phyloP scores from a whole-genome alignment of 192 early-diverging fungal genomes.

The Coemansia sp. region DNA sequence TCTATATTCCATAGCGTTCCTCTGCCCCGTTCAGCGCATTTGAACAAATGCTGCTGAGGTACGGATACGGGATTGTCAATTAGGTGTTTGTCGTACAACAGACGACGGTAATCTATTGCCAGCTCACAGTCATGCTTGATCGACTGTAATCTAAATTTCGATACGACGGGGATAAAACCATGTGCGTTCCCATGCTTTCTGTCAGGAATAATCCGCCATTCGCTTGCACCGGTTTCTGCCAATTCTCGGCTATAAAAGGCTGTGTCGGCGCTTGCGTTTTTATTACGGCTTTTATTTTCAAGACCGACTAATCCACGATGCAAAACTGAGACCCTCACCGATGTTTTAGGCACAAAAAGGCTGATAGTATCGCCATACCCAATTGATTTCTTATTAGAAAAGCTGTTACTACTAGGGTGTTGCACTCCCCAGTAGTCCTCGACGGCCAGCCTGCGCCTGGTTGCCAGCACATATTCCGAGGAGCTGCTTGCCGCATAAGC shows the following conservation, averaged over 20 bases:
- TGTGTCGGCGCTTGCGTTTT: no score
- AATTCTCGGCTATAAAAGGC: no score
- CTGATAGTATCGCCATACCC: conserved; percentile 16
- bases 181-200: neutral
- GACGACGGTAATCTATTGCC: conserved; percentile 13
- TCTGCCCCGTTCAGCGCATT: conserved; percentile 32
- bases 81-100: neutral
- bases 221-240: no score
- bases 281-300: no score
- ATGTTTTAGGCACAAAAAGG: no score
- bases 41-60: conserved; percentile 50
- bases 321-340: no score
- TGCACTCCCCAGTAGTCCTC: conserved; percentile 77
- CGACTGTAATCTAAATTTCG: conserved; percentile 75
- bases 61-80: neutral
- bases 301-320: no score
- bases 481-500: conserved; percentile 67
- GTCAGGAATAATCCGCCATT: conserved; percentile 13
- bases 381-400: conserved; percentile 30
- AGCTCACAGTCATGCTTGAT: conserved; percentile 63
- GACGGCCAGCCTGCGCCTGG: conserved; percentile 80
- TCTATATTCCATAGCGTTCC: conserved; percentile 90
- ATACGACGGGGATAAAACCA: conserved; percentile 59
- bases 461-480: conserved; percentile 70
- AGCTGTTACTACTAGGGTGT: conserved; percentile 5